A percentile compares a stretch with the other conserved stretches of the same genome.
phyloP scores from a whole-genome alignment of 1,139 yeast species.

The Pichia sp. region DNA sequence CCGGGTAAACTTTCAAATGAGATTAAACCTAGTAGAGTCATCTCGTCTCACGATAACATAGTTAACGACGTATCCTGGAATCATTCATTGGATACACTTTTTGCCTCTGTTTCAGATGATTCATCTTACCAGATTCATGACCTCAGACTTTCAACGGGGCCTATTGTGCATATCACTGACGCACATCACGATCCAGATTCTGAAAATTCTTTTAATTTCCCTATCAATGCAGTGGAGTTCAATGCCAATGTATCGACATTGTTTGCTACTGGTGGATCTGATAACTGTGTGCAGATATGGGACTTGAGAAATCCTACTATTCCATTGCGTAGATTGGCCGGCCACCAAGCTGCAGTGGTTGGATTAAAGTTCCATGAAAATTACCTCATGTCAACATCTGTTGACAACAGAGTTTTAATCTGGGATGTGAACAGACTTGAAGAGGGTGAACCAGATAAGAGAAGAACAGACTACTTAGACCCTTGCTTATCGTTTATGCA shows the following conservation, averaged over 20 bases:
- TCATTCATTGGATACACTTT: conserved; percentile 35
- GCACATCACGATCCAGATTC: conserved; percentile 31
- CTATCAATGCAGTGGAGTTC: conserved; percentile 42
- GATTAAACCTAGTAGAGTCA: conserved; percentile 34
- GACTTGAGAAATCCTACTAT: conserved; percentile 42
- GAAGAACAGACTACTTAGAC: conserved; percentile 36
- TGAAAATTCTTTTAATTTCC: conserved; percentile 10
- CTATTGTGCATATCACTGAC: conserved; percentile 36
- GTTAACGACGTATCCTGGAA: conserved; percentile 57
- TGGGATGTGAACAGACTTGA: conserved; percentile 45
- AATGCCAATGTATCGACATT: conserved; percentile 37
- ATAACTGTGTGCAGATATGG: conserved; percentile 42
- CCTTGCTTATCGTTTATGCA: conserved; percentile 56
- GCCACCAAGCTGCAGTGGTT: conserved; percentile 34
- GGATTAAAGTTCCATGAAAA: conserved; percentile 29
- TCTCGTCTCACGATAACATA: conserved; percentile 41
- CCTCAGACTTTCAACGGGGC: conserved; percentile 38
- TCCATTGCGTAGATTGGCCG: conserved; percentile 44
- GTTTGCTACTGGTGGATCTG: conserved; percentile 49
- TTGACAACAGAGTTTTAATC: conserved; percentile 41
- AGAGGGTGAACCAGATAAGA: conserved; percentile 36
- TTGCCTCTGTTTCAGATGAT: conserved; percentile 74
- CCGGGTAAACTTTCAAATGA: conserved; percentile 20
- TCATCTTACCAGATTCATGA: conserved; percentile 62
- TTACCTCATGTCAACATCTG: conserved; percentile 39